Conservation (phyloP, 495 filamentous ascomycete genomes). For the Apodospora peruviana region DNA sequence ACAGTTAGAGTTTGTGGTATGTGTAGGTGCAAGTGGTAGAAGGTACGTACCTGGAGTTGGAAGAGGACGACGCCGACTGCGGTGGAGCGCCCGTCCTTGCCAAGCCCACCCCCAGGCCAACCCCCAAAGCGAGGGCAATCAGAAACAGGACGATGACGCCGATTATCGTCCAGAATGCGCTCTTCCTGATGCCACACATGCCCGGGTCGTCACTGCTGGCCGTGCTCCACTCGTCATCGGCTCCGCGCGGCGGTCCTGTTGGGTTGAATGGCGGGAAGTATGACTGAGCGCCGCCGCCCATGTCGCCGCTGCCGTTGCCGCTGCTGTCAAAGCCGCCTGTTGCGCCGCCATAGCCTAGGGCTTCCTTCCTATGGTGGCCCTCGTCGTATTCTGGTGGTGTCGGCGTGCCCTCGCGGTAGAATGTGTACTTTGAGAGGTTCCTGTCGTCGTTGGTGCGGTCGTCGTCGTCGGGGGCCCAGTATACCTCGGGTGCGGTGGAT, state of each 20-base stretch:
- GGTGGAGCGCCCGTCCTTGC: constrained; percentile 3
- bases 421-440: constrained; percentile 24
- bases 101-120: constrained; percentile 33
- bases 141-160: constrained; percentile 20
- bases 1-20: not conserved
- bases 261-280: constrained; percentile 6
- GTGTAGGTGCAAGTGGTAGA: not conserved
- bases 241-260: not conserved
- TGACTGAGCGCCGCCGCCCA: not conserved
- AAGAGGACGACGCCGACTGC: not conserved
- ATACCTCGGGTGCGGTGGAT: constrained; percentile 14
- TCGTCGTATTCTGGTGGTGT: constrained; percentile 19
- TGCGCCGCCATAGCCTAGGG: not conserved
- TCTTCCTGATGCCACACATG: constrained; percentile 22
- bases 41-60: not conserved
- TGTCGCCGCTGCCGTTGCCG: not conserved
- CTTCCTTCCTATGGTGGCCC: constrained; percentile 10
- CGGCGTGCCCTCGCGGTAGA: constrained; percentile 33
- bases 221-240: constrained; percentile 5
- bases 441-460: constrained; percentile 14
- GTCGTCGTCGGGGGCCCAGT: constrained; percentile 31
- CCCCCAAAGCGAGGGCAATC: constrained; percentile 30
- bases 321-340: not conserved
- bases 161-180: constrained; percentile 24
- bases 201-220: constrained; percentile 5